Conservation (phyloP, 257 asterid species). For the Nicotiana tabacum region DNA sequence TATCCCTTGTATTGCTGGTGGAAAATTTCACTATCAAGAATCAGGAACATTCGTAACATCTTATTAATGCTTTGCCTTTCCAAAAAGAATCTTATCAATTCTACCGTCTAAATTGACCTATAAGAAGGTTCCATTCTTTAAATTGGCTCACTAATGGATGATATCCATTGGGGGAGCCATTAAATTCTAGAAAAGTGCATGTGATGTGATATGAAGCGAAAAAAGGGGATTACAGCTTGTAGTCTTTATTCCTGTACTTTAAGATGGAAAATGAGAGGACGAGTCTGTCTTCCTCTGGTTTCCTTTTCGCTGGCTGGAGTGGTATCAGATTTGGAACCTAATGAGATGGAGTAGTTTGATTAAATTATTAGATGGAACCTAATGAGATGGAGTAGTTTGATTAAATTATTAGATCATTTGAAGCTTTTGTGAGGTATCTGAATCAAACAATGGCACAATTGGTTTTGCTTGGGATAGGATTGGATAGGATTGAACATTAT, state of each 20-base stretch:
- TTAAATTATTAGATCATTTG: background rate
- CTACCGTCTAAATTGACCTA: background rate
- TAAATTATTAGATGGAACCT: background rate
- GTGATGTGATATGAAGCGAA: background rate
- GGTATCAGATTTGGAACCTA: background rate
- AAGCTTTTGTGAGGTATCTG: background rate
- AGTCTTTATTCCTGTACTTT: background rate
- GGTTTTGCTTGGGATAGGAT: background rate
- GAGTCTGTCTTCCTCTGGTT: background rate
- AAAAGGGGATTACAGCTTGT: background rate
- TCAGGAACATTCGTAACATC: background rate
- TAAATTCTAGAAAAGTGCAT: background rate
- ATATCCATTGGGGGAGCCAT: background rate
- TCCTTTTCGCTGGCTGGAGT: background rate
- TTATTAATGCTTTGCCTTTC: background rate
- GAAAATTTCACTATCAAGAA: background rate
- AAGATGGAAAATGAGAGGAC: background rate
- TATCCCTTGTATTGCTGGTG: background rate
- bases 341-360: background rate
- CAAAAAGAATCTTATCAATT: background rate
- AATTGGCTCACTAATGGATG: background rate
- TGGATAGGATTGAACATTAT: background rate
- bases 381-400: background rate
- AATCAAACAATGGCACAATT: background rate
- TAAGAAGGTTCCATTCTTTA: background rate